Percentiles rank a stretch among this genome's conserved stretches.
phyloP scores from a whole-genome alignment of 192 early-diverging fungal genomes.

The Mortierella antarctica region DNA sequence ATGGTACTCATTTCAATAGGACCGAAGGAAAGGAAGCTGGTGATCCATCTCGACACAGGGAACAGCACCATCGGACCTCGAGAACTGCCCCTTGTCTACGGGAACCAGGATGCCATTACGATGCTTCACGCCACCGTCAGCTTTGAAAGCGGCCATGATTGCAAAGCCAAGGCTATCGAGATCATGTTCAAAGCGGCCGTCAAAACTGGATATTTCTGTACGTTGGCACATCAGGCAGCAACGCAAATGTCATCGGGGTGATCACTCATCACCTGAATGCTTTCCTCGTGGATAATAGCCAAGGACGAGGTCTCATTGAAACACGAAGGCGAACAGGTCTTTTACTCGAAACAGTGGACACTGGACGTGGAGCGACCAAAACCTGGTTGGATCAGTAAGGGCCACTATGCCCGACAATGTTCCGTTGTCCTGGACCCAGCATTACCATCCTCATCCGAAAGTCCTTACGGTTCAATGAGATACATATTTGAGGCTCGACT shows the following conservation, averaged over 20 bases:
- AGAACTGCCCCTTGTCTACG: constrained; percentile 20
- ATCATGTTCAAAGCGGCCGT: constrained; percentile 19
- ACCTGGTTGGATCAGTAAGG: constrained; percentile 21
- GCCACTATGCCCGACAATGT: constrained; percentile 19
- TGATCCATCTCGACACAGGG: constrained; percentile 27
- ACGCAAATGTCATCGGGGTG: too few species aligned
- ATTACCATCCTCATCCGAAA: constrained; percentile 14
- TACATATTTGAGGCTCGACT: constrained; percentile 33
- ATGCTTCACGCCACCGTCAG: constrained; percentile 13
- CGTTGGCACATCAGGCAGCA: too few species aligned
- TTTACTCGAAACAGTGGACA: constrained; percentile 17
- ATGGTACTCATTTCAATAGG: background rate
- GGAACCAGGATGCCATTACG: constrained; percentile 6
- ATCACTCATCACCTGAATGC: background rate
- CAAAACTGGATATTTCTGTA: constrained; percentile 19
- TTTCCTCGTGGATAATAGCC: background rate
- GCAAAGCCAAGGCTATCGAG: constrained; percentile 15
- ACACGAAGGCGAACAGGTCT: constrained; percentile 18
- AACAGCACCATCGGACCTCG: constrained; percentile 14
- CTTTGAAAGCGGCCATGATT: constrained; percentile 26
- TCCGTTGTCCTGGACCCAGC: constrained; percentile 17
- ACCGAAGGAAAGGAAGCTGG: constrained; percentile 21
- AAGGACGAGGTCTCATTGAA: constrained; percentile 10
- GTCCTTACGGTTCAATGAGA: constrained; percentile 19
- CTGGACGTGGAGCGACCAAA: constrained; percentile 17